phyloP scores from a whole-genome alignment of 345 rosid genomes.

The Brassica cretica region DNA sequence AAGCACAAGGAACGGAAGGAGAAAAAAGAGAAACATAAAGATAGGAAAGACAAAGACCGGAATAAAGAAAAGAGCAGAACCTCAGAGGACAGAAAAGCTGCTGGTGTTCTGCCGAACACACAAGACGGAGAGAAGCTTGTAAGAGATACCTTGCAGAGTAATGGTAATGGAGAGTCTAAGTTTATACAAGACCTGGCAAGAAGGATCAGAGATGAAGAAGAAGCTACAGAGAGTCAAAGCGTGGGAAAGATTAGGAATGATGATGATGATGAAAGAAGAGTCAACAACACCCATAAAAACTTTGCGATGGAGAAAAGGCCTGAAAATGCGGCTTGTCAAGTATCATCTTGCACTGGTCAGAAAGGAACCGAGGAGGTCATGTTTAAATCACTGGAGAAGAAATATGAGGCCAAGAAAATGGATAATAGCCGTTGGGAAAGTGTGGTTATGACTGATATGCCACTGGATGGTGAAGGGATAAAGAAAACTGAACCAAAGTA shows the following conservation, averaged over 20 bases:
- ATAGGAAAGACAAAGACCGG: conserved; percentile 50
- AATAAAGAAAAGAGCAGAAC: conserved; percentile 44
- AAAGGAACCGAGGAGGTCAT: conserved; percentile 44
- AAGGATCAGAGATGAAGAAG: conserved; percentile 52
- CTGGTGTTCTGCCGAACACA: conserved; percentile 29
- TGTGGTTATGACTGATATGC: conserved; percentile 39
- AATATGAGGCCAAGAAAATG: conserved; percentile 39
- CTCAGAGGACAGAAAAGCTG: conserved; percentile 38
- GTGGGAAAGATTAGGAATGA: conserved; percentile 25
- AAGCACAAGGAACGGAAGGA: conserved; percentile 52
- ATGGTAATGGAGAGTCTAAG: conserved; percentile 45
- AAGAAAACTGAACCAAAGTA: conserved; percentile 47
- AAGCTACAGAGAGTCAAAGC: conserved; percentile 51
- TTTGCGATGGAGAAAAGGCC: conserved; percentile 25
- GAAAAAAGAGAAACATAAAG: conserved; percentile 51
- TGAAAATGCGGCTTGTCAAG: conserved; percentile 35
- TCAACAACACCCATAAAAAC: conserved; percentile 38
- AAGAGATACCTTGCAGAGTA: conserved; percentile 33
- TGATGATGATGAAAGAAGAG: conserved; percentile 41
- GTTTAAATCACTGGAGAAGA: conserved; percentile 45
- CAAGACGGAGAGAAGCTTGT: conserved; percentile 40
- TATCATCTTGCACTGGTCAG: conserved; percentile 37
- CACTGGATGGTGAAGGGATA: conserved; percentile 40
- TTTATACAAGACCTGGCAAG: conserved; percentile 52
- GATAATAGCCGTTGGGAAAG: conserved; percentile 42